Evolutionary conservation across 1,284 basidiomycete genomes (phyloP), one percentile per base, ranked within the genome.

Genomic region (Sporisorium scitamineum): DNA sequence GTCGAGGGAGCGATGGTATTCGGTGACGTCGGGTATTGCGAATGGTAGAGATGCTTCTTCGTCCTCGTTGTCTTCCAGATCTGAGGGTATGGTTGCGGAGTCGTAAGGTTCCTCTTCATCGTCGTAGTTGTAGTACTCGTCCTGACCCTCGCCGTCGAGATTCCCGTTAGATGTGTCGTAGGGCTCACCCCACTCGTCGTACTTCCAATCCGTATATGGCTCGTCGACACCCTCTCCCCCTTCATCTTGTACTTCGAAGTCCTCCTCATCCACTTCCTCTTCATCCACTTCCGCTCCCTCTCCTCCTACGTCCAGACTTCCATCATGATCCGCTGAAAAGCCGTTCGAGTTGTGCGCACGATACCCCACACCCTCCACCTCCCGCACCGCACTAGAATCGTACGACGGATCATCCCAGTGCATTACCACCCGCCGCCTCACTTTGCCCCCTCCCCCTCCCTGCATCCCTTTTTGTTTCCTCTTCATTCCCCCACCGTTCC

Each of bases 381-480:
- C 48, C 10, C 11, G 1, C 6, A 0, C 39, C 26, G 2, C 45
- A 9, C 16, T 6, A 8, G 54, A 18, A 8, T 8, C 13, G 22
- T 55, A 62, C 13, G 24, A 14, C 20, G 67, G 67, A 44, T 70
- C 67, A 34, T 70, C 67, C 67, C 67, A 64, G 48, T 70, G 67
- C 31, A 70, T 48, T 22, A 27, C 13, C 4, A 1, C 24, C 29
- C 8, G 9, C 5, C 39, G 9, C 8, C n/a, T 22, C 37, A 18
- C 24, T 47, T 16, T n/a, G 16, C 26, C 54, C 34, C 20, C 8
- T 27, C n/a, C 20, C 14, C 10, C 16, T 41, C n/a, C n/a, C n/a
- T 37, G 11, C 2, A 14, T 7, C 3, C 14, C 55, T 14, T 41
- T 41, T 13, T 34, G 56, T 37, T 58, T 58, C n/a, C 37, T 26